Percentiles rank a stretch among this genome's conserved stretches.
These are phyloP conservation scores for Hordeum marinum DNA, from an alignment of 176 grass and related monocot genomes.

Conservation along the genomic window DNA sequence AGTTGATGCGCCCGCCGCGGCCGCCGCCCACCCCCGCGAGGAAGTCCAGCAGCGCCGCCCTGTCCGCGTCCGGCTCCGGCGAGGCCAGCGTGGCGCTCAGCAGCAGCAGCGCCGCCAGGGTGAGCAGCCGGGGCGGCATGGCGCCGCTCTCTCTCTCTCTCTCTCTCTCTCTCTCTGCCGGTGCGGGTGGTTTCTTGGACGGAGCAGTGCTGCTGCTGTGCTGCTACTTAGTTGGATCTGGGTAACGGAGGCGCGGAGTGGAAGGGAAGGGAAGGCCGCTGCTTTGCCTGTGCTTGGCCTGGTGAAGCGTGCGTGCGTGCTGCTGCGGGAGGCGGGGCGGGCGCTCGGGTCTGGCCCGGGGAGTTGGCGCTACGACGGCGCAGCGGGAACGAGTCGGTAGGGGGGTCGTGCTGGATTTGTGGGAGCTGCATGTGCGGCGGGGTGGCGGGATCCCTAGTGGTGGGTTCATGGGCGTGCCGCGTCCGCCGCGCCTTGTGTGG, in stretches of 20 bases:
- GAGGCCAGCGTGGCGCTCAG: not conserved
- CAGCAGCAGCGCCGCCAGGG: slow-evolving; percentile 11
- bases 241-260: not conserved
- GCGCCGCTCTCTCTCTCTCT: no score
- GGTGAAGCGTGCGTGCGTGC: not conserved
- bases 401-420: slow-evolving; percentile 14
- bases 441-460: no score
- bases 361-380: not conserved
- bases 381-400: no score
- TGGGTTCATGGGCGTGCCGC: not conserved
- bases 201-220: not conserved
- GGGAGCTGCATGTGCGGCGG: slow-evolving; percentile 27
- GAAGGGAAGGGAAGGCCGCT: not conserved
- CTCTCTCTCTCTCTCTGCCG: no score
- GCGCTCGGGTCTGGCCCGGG: not conserved
- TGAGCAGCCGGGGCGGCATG: slow-evolving; percentile 8
- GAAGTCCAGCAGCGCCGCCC: slow-evolving; percentile 63
- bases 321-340: not conserved
- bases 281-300: not conserved
- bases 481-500: not conserved
- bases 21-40: slow-evolving; percentile 4
- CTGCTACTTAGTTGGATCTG: slow-evolving; percentile 22
- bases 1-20: slow-evolving; percentile 54
- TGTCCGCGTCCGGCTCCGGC: slow-evolving; percentile 58
- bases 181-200: not conserved